Evolutionary conservation across 495 filamentous ascomycete species (phyloP).

Genomic region (Penicillium longicatenatum): DNA sequence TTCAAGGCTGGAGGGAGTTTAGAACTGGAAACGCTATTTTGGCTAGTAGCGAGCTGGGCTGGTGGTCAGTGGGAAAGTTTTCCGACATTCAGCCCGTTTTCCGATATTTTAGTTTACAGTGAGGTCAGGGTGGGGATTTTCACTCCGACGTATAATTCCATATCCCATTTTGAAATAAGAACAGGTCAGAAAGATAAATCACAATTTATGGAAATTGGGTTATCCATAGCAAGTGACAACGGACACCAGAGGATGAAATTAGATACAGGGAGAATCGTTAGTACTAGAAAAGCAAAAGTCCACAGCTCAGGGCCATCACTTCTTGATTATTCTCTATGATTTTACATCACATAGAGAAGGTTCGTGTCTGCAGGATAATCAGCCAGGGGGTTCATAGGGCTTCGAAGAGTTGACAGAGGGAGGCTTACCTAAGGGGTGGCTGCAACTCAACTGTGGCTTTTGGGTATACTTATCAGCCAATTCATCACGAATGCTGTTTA

Average conservation of each 20-base stretch:
- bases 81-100: too few relatives aligned
- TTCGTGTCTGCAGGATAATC: slow-evolving; percentile 55
- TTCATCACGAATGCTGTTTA: slow-evolving; percentile 95
- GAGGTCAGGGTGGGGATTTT: slow-evolving; percentile 22
- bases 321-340: slow-evolving; percentile 6
- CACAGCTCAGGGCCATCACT: not conserved
- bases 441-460: slow-evolving; percentile 96
- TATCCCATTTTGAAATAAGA: slow-evolving; percentile 2
- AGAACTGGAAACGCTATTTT: not conserved
- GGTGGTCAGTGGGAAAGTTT: not conserved
- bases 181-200: slow-evolving; percentile 17
- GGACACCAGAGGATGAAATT: slow-evolving; percentile 25
- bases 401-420: not conserved
- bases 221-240: slow-evolving; percentile 16
- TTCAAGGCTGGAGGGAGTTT: slow-evolving; percentile 6
- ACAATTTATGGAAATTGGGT: slow-evolving; percentile 18
- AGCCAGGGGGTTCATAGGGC: slow-evolving; percentile 18
- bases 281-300: slow-evolving; percentile 8
- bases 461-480: slow-evolving; percentile 86
- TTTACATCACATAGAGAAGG: slow-evolving; percentile 67
- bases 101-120: slow-evolving; percentile 10
- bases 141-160: slow-evolving; percentile 2
- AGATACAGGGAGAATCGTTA: slow-evolving; percentile 26
- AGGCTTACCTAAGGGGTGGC: slow-evolving; percentile 86
- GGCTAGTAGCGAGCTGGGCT: not conserved